Conservation (phyloP, 495 filamentous ascomycete genomes). For the Alectoria sarmentosa region DNA sequence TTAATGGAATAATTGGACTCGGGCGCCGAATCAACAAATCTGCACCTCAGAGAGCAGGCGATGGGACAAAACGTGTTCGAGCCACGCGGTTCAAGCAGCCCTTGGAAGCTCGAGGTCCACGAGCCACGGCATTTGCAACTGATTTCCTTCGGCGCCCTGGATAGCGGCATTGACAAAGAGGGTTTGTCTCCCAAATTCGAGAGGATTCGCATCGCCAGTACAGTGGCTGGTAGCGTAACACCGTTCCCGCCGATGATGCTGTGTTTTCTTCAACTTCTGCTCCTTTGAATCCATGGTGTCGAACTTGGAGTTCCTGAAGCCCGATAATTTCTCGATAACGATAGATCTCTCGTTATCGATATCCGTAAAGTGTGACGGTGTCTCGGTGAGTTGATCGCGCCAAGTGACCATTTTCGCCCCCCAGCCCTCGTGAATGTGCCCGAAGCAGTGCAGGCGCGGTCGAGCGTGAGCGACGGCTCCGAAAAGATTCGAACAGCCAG, state of each 20-base stretch:
- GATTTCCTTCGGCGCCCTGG: conserved; percentile 31
- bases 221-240: conserved; percentile 33
- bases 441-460: conserved; percentile 62
- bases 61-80: no score
- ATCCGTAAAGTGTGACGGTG: conserved; percentile 38
- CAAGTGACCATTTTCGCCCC: conserved; percentile 55
- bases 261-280: conserved; percentile 13
- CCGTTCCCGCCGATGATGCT: conserved; percentile 16
- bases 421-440: conserved; percentile 67
- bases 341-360: conserved; percentile 42
- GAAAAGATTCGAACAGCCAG: conserved; percentile 54
- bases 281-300: conserved; percentile 3
- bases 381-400: conserved; percentile 32
- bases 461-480: conserved; percentile 43
- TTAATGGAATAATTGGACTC: no score
- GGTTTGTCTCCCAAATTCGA: conserved; percentile 42
- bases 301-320: conserved; percentile 19
- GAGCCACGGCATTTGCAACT: conserved; percentile 43
- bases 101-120: conserved; percentile 47
- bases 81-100: conserved; percentile 7
- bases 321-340: conserved; percentile 37
- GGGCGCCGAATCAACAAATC: no score
- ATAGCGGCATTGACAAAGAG: conserved; percentile 64
- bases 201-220: conserved; percentile 27
- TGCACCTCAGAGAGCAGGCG: no score